These are phyloP conservation scores for Bombardia bombarda DNA, from an alignment of 495 filamentous ascomycete genomes.

Conservation along the genomic window DNA sequence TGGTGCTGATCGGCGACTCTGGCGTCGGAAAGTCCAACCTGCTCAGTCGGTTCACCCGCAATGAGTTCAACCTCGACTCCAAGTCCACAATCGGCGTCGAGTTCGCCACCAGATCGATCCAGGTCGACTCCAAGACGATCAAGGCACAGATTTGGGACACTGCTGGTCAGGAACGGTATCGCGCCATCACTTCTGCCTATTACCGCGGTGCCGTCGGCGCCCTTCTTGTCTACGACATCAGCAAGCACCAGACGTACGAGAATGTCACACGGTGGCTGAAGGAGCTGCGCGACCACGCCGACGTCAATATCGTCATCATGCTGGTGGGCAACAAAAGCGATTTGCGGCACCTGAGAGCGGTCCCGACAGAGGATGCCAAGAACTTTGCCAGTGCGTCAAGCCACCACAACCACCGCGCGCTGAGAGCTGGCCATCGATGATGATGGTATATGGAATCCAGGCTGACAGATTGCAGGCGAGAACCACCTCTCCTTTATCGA, in stretches of 20 bases:
- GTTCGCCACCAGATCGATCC: constrained; percentile 97
- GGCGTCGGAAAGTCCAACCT: constrained; percentile 99
- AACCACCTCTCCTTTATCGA: constrained; percentile 98
- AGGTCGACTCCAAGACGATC: constrained; percentile 99
- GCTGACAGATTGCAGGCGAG: constrained; percentile 53
- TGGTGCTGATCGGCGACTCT: constrained; percentile 97
- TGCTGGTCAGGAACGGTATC: constrained; percentile 96
- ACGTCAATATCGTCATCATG: constrained; percentile 99
- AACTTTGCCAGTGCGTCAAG: constrained; percentile 80
- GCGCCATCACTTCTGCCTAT: constrained; percentile 98
- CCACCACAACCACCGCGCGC: neutral
- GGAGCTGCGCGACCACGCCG: constrained; percentile 95
- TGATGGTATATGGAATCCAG: neutral
- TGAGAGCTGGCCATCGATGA: neutral
- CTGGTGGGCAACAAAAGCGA: constrained; percentile 99
- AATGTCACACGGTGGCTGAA: constrained; percentile 99
- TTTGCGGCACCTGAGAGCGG: constrained; percentile 95
- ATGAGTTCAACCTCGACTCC: constrained; percentile 99
- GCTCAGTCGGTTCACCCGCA: constrained; percentile 97
- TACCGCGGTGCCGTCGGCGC: constrained; percentile 97
- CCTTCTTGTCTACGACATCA: constrained; percentile 98
- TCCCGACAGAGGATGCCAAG: constrained; percentile 98
- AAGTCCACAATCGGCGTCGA: constrained; percentile 99
- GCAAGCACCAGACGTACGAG: constrained; percentile 98
- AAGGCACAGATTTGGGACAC: constrained; percentile 99